Base-by-base conservation (phyloP, 2,329 filamentous ascomycete genomes). In the Xylariales sp. region DNA sequence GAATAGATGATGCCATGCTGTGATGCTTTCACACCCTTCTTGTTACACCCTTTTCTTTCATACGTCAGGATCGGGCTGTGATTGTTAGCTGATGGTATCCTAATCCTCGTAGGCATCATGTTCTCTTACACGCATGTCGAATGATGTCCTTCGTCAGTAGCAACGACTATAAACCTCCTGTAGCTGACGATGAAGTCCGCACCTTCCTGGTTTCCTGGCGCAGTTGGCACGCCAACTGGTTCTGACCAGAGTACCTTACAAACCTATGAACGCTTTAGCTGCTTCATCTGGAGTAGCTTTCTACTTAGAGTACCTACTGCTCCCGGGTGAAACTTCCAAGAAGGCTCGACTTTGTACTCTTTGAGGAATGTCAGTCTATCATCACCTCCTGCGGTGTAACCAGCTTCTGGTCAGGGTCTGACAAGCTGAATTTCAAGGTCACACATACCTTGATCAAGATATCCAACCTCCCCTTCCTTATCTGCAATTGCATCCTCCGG, bases 41-140 rank as follows among this genome's bases (percentile, higher is more conserved):
- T 80, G 12, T 54, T 66, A 51, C 75, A 80, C 2, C 57, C 76
- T 45, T 69, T 66, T 16, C 62, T 62, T 14, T 68, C 66, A 46
- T 80, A 79, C 1, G 76, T 78, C 18, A 73, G 58, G 38, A 80
- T 78, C 1, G 75, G 74, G 11, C 76, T 78, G 43, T 6, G 9
- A 12, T 15, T 5, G 22, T 7, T 22, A 25, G 11, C 25, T 19
- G 4, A 12, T n/a, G n/a, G n/a, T n/a, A n/a, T n/a, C n/a, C n/a
- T n/a, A n/a, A n/a, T n/a, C n/a, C n/a, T n/a, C n/a, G n/a, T n/a
- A n/a, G n/a, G n/a, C n/a, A n/a, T 16, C n/a, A 7, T 25, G 14
- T 10, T 27, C 15, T 56, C 71, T 64, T 66, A 79, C 74, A 80
- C 71, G 63, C 75, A 78, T 16, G 66, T 70, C 46, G 69, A 74